phyloP scores from a whole-genome alignment of 2,329 filamentous ascomycete genomes.

The Tolypocladium inflatum region DNA sequence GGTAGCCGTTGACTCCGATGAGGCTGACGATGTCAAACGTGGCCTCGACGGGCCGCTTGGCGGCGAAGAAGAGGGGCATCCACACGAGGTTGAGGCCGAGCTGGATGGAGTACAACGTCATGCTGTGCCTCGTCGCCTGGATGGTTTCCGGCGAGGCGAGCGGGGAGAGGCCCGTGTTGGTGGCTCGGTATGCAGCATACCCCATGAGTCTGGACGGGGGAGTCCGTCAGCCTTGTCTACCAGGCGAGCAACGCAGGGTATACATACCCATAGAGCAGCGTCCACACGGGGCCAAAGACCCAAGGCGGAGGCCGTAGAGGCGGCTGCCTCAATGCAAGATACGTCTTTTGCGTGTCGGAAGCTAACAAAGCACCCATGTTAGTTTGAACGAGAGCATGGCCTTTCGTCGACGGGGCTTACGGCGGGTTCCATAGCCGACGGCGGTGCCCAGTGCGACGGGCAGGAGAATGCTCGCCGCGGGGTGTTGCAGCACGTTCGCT shows the following conservation, averaged over 20 bases:
- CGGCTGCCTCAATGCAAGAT: constrained; percentile 58
- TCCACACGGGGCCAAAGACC: constrained; percentile 59
- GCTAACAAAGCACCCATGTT: constrained; percentile 24
- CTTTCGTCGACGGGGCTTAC: constrained; percentile 32
- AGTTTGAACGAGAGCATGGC: not conserved
- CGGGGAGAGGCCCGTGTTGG: constrained; percentile 52
- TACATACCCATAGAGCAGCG: constrained; percentile 48
- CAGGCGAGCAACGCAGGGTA: too few relatives aligned
- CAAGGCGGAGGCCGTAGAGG: constrained; percentile 50
- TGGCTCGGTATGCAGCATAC: constrained; percentile 75
- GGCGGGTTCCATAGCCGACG: constrained; percentile 60
- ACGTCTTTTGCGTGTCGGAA: constrained; percentile 49
- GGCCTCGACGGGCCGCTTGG: constrained; percentile 63
- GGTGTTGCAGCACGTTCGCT: constrained; percentile 57
- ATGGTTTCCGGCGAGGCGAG: constrained; percentile 42
- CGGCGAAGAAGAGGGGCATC: constrained; percentile 89
- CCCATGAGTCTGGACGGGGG: constrained; percentile 57
- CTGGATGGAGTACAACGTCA: constrained; percentile 78
- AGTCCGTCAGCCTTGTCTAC: not conserved
- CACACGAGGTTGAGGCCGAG: constrained; percentile 77
- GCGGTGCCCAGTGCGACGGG: constrained; percentile 64
- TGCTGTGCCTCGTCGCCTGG: constrained; percentile 53
- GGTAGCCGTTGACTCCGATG: constrained; percentile 60
- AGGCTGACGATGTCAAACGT: constrained; percentile 67
- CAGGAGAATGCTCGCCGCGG: constrained; percentile 64